Evolutionary conservation across 805 yeast species (phyloP), one percentile per base, ranked within the genome.

Genomic region (Metschnikowia dekortorum): DNA sequence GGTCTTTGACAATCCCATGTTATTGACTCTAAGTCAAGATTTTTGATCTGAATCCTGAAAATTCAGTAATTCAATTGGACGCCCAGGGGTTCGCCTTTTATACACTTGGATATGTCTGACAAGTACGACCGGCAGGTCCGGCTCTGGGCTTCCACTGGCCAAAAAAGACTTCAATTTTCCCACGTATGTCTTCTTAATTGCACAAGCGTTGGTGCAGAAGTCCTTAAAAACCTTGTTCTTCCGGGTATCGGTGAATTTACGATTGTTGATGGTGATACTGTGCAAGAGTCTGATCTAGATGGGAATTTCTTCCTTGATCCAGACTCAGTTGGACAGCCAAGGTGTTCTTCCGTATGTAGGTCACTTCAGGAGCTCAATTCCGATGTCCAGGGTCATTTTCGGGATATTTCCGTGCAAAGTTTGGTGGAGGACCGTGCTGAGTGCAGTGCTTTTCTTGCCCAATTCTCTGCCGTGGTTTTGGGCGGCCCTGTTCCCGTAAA

Each of bases 41-140:
- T 22, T 22, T 22, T 22, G 22, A 22, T 4, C 22, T 22, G 22
- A 22, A 22, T 22, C 4, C 22, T 22, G 22, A 22, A 22, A 22
- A 22, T 3, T 16, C 22, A 22, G 22, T 22, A 22, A 22, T 22
- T 22, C 22, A 22, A 22, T 4, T 22, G 5, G 5, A 22, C 22
- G 32, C 10, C 34, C 13, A 32, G 13, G 13, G 6, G 13, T 10
- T 6, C 13, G 10, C 6, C 13, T 13, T 32, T 32, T 30, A 1
- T 9, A 14, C 18, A 36, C 18, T 18, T 36, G 39, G 35, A 6
- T 13, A 43, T 43, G 44, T 31, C 44, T 26, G 39, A 66, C 44
- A 83, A 83, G 53, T 90, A 88, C 62, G 97, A 91, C 65, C 76
- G 99, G 36, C 98, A 92, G 63, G 69, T 92, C 51, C 78, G 97